Conservation (phyloP, 805 yeast species). For the Spathaspora girioi region DNA sequence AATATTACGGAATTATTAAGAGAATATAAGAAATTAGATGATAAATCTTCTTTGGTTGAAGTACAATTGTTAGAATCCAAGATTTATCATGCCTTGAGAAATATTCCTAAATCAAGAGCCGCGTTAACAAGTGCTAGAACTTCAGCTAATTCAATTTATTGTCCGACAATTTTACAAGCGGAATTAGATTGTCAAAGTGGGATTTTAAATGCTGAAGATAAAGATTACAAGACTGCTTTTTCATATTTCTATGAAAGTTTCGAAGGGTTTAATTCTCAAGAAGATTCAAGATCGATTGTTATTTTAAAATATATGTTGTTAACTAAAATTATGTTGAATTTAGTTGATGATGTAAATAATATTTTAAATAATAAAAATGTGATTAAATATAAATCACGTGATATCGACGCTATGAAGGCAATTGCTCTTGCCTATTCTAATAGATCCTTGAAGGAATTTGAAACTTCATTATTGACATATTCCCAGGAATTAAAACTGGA, state of each 20-base stretch:
- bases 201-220: constrained; percentile 91
- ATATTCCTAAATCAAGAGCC: constrained; percentile 87
- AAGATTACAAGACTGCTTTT: constrained; percentile 92
- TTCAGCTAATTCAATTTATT: constrained; percentile 93
- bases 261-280: constrained; percentile 79
- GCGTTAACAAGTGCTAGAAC: constrained; percentile 94
- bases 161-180: constrained; percentile 92
- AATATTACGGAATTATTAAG: constrained; percentile 68
- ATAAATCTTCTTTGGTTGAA: constrained; percentile 90
- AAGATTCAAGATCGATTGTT: constrained; percentile 56
- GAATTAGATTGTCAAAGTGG: constrained; percentile 95
- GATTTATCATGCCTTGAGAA: constrained; percentile 86
- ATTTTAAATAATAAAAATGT: constrained; percentile 69
- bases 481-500: constrained; percentile 77
- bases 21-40: constrained; percentile 92
- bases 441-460: constrained; percentile 88
- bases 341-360: constrained; percentile 79
- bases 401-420: constrained; percentile 93
- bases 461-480: constrained; percentile 71
- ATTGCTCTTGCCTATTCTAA: constrained; percentile 86
- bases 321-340: constrained; percentile 88
- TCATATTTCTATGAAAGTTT: constrained; percentile 94
- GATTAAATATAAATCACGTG: constrained; percentile 71
- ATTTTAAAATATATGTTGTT: constrained; percentile 90
- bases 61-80: constrained; percentile 90